A percentile compares a stretch with the other conserved stretches of the same genome.
Evolutionary conservation across 441 rosid species (phyloP).

Genomic region (Biscutella laevigata): DNA sequence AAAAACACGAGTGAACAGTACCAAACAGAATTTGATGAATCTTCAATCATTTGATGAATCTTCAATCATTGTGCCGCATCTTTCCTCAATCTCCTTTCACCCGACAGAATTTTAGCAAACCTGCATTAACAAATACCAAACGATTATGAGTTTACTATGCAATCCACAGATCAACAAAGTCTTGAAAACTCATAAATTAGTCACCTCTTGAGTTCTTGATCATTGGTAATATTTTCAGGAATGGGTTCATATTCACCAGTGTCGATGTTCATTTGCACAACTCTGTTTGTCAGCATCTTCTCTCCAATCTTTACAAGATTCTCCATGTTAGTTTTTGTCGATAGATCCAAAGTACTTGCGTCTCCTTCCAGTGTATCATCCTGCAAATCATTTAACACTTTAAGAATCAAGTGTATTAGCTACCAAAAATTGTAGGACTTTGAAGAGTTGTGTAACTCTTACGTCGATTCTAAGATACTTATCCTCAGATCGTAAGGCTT

Average conservation of each 20-base stretch:
- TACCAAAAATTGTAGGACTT: too few species aligned
- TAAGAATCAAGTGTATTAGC: too few species aligned
- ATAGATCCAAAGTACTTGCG: slow-evolving; percentile 25
- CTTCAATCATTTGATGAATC: slow-evolving; percentile 15
- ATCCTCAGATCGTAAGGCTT: slow-evolving; percentile 32
- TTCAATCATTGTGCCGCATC: neutral
- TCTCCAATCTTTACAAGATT: slow-evolving; percentile 34
- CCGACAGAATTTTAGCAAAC: slow-evolving; percentile 38
- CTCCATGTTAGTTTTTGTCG: slow-evolving; percentile 35
- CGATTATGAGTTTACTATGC: neutral
- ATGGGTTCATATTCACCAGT: slow-evolving; percentile 32
- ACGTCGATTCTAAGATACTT: too few species aligned
- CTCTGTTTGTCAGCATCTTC: slow-evolving; percentile 27
- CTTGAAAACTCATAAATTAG: neutral
- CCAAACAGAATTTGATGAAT: too few species aligned
- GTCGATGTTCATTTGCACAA: slow-evolving; percentile 26
- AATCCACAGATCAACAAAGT: neutral
- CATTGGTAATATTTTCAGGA: slow-evolving; percentile 30
- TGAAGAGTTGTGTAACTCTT: too few species aligned
- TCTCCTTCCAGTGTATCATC: slow-evolving; percentile 38
- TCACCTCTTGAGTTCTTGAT: slow-evolving; percentile 36
- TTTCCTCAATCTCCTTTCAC: slow-evolving; percentile 36
- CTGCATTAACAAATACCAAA: slow-evolving; percentile 22
- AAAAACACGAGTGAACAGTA: neutral
- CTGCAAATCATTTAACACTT: slow-evolving; percentile 24